Evolutionary conservation across 73 alveolate species (phyloP), one percentile per base, ranked within the genome.

Genomic region (Diophrys appendiculata): DNA sequence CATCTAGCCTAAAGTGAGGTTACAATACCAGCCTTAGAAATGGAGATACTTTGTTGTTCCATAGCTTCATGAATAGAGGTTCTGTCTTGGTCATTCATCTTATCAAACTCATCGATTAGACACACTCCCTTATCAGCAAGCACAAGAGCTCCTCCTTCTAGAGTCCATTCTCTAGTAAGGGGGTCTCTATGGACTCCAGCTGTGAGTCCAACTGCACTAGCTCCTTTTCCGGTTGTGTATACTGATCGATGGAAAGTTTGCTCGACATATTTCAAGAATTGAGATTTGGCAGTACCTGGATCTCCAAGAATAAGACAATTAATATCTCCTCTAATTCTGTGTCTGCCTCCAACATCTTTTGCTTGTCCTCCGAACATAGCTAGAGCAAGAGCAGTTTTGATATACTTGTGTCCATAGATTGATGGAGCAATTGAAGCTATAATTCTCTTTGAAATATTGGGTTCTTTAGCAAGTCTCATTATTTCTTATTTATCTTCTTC

Each of bases 181-280:
- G 99, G 97, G 84, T 98, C 99, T 83, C 97, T 96, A 69, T 92
- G 96, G 30, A 98, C 99, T 5, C 99, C 98, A 5, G 99, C 99
- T 18, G 99, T 98, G 30, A 98, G 96, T 76, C 99, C 99, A 52
- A 97, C 99, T 27, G 99, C 99, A 31, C 98, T 86, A 22, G 99
- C 99, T 25, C 99, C 99, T 86, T 98, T 97, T 24, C 99, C 99
- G 31, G 99, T 96, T 3, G 99, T 96, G 91, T 95, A 98, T 43
- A 96, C 99, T 14, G 91, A 81, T 75, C 98, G 73, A 31, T 93
- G 95, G 90, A 95, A 96, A 25, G 98, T 95, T 88, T 96, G 91
- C 93, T 97, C 98, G n/a, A 96, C 97, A 89, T 96, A 97, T 84
- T 98, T 98, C 75, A 98, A 87, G 93, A 97, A 96, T 86, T 98